Evolutionary conservation across 1,284 basidiomycete genomes (phyloP).

Genomic region (Salmacisia buchloeana): DNA sequence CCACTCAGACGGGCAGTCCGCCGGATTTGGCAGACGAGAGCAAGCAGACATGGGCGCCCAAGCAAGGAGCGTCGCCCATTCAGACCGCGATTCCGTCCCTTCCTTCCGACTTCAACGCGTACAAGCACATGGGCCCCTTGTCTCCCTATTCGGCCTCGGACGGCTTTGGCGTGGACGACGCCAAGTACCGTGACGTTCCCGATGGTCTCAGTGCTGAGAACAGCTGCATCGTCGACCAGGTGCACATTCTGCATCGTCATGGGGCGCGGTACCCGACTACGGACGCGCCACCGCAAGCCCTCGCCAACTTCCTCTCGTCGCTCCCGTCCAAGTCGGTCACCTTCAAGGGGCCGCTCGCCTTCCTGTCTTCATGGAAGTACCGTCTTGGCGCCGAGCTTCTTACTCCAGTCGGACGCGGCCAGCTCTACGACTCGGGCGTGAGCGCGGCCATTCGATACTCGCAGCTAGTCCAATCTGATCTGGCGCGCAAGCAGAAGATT

Average conservation of each 20-base stretch:
- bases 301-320: constrained; percentile 20
- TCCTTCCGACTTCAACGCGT: constrained; percentile 30
- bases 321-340: constrained; percentile 19
- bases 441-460: constrained; percentile 46
- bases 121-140: constrained; percentile 47
- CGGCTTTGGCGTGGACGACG: constrained; percentile 39
- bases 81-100: constrained; percentile 36
- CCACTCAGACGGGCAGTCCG: constrained; percentile 31
- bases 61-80: constrained; percentile 35
- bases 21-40: constrained; percentile 41
- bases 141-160: constrained; percentile 41
- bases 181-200: constrained; percentile 23
- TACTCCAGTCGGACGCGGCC: constrained; percentile 74
- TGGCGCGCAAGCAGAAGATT: constrained; percentile 35
- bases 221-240: constrained; percentile 35
- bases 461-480: constrained; percentile 31
- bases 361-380: constrained; percentile 65
- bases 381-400: constrained; percentile 62
- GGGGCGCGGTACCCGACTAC: constrained; percentile 44
- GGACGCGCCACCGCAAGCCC: constrained; percentile 32
- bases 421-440: constrained; percentile 53
- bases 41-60: constrained; percentile 23
- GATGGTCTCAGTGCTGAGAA: not conserved
- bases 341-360: constrained; percentile 61
- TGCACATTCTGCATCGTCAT: constrained; percentile 46